Base-by-base conservation (phyloP, 176 grass and related monocot genomes). In the Calamus simplicifolius region DNA sequence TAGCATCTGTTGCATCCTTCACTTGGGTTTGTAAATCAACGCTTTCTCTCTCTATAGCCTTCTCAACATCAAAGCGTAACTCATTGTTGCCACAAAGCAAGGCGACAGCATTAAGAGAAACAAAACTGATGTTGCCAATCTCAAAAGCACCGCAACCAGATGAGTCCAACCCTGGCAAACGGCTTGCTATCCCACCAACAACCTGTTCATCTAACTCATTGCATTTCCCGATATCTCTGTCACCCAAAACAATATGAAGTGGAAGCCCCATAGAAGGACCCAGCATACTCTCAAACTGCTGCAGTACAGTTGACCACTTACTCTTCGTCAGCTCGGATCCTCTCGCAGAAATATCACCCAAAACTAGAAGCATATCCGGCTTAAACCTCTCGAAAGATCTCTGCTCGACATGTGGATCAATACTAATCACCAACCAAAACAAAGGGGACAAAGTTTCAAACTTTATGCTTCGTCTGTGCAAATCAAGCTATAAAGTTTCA, bases 301-400 rank as follows among this genome's bases (percentile, higher is more conserved):
- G 62, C 31, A 89, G 48, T 61, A 89, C 73, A 25, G 73, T 67
- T 48, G 58, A 64, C 90, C 90, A 95, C 66, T 86, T 76, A 18
- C 28, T 61, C 29, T 74, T 85, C 0, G 63, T 75, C 28, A 86
- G 70, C 51, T 75, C 25, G 5, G 68, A 95, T 71, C 75, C 85
- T 30, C 67, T 65, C 27, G 85, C 85, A 38, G 89, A 95, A 55
- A 95, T 80, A 72, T 89, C 89, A 18, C 85, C 89, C 31, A 95
- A 72, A 5, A 95, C 75, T 58, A 89, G 28, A 50, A 95, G 81
- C 69, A 86, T 73, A 71, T 89, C 73, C 4, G 89, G 85, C 59
- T 78, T 78, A 18, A 85, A 58, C 38, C 29, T 86, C 69, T 54
- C 16, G 66, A 89, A 78, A 48, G 82, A 86, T 58, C 82, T 95